Evolutionary conservation across 352 stramenopile genomes (phyloP).

Genomic region (Pythium diclinum): DNA sequence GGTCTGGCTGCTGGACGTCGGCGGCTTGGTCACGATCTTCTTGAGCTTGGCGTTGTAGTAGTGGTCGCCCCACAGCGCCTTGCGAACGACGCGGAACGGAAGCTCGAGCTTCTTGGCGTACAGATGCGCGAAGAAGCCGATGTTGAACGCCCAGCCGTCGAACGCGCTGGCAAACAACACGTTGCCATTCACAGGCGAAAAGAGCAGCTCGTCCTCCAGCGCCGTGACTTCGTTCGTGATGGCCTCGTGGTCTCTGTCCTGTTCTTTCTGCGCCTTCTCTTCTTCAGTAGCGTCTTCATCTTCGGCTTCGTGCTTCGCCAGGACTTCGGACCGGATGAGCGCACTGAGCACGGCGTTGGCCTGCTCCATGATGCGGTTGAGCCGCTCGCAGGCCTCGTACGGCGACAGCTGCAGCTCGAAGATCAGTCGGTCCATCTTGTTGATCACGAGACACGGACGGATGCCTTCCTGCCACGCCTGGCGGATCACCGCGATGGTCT

Average conservation of each 20-base stretch:
- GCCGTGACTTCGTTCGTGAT: constrained; percentile 66
- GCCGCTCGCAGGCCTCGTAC: constrained; percentile 90
- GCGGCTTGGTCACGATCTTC: constrained; percentile 83
- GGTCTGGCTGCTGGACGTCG: constrained; percentile 62
- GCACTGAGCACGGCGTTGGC: constrained; percentile 81
- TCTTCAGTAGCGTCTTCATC: constrained; percentile 28
- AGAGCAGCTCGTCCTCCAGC: constrained; percentile 74
- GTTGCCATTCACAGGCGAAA: constrained; percentile 87
- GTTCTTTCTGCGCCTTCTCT: constrained; percentile 5
- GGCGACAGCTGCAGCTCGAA: constrained; percentile 91
- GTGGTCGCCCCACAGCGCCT: constrained; percentile 91
- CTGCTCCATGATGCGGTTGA: constrained; percentile 92
- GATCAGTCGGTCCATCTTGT: constrained; percentile 97
- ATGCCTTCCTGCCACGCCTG: constrained; percentile 94
- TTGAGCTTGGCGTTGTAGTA: constrained; percentile 90
- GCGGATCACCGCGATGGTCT: constrained; percentile 93
- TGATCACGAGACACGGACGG: constrained; percentile 94
- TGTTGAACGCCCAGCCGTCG: constrained; percentile 92
- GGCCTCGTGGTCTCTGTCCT: constrained; percentile 26
- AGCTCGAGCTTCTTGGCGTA: constrained; percentile 76
- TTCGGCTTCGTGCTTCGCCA: constrained; percentile 63
- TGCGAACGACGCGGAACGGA: constrained; percentile 54
- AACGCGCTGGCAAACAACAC: constrained; percentile 92
- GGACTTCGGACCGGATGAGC: constrained; percentile 73
- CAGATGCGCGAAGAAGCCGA: constrained; percentile 74